Conservation (phyloP, 2,329 filamentous ascomycete genomes). For the Colletotrichum incanum region DNA sequence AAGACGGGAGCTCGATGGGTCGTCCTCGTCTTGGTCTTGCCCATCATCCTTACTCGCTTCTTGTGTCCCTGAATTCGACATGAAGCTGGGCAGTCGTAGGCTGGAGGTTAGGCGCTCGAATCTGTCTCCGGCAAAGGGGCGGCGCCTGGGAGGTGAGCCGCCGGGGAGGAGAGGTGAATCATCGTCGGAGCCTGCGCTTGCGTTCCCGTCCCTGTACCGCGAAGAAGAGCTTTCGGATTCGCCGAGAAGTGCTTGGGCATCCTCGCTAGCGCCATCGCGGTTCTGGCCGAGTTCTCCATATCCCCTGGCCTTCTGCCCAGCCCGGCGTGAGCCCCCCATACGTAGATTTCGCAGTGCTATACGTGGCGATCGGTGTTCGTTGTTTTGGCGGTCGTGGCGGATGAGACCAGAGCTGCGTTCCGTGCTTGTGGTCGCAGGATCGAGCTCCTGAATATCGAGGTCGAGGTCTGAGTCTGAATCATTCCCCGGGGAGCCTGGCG, state of each 20-base stretch:
- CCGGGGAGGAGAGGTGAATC: slow-evolving; percentile 80
- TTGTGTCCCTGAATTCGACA: slow-evolving; percentile 60
- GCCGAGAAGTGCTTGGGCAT: slow-evolving; percentile 77
- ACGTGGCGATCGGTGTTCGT: slow-evolving; percentile 65
- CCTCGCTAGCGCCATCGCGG: slow-evolving; percentile 73
- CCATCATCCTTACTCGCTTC: slow-evolving; percentile 57
- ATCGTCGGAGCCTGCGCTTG: slow-evolving; percentile 63
- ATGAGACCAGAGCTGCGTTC: slow-evolving; percentile 49
- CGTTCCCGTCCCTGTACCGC: slow-evolving; percentile 73
- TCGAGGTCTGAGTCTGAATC: slow-evolving; percentile 86
- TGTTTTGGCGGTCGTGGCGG: slow-evolving; percentile 67
- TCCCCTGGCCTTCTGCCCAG: slow-evolving; percentile 67
- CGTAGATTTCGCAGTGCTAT: slow-evolving; percentile 82
- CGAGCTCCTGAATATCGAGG: slow-evolving; percentile 85
- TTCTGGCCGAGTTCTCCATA: slow-evolving; percentile 74
- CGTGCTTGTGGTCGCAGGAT: slow-evolving; percentile 66
- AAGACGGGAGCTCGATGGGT: slow-evolving; percentile 80
- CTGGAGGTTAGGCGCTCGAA: slow-evolving; percentile 65
- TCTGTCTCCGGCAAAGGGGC: slow-evolving; percentile 58
- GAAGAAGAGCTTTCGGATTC: slow-evolving; percentile 70
- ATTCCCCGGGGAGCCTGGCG: slow-evolving; percentile 75
- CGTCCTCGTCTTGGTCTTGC: slow-evolving; percentile 69
- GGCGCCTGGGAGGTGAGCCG: slow-evolving; percentile 51
- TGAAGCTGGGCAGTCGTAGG: slow-evolving; percentile 78
- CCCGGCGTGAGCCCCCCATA: slow-evolving; percentile 74